Evolutionary conservation across 129 eudicot genomes (phyloP), one percentile per base, ranked within the genome.

Genomic region (Arctium minus): DNA sequence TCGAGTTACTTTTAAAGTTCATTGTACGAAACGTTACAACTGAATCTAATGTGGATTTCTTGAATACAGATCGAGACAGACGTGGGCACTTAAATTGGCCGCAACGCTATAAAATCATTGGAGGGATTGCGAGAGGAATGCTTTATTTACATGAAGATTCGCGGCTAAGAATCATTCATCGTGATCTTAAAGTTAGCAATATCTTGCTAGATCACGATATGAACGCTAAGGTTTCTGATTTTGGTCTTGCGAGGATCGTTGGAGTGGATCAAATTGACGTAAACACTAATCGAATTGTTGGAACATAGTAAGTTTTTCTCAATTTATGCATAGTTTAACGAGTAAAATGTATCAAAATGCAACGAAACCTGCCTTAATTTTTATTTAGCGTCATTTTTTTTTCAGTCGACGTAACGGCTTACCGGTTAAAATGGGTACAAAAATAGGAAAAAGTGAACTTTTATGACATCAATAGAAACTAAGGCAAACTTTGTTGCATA

Each of bases 101-200:
- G 2, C 79, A 13, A 39, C 80, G 87, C 18, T 78, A 84, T 17
- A 84, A 79, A 84, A 84, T 84, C 50, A 84, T 84, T 8, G 62
- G 31, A 40, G 83, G 87, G 53, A 71, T 71, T 11, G 35, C 77
- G 0, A 71, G 53, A 80, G 83, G 83, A 72, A 70, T 80, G 83
- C 83, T 80, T 48, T 80, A 71, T 70, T 80, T 80, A 56, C 83
- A 80, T 80, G 76, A 80, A 70, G 83, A 80, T 72, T 80, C 83
- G 7, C 37, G 48, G 6, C 70, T 70, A 70, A 70, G 77, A 70
- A 80, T 80, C 76, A 79, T 79, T 31, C 81, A 78, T 65, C 81
- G 64, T 62, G 81, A 78, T 67, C 74, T 78, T 11, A 78, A 79
- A 68, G 40, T 32, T 80, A 71, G 83, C 77, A 80, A 80, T 80